phyloP scores from a whole-genome alignment of 2,329 filamentous ascomycete genomes.

The Lachnellula subtilissima region DNA sequence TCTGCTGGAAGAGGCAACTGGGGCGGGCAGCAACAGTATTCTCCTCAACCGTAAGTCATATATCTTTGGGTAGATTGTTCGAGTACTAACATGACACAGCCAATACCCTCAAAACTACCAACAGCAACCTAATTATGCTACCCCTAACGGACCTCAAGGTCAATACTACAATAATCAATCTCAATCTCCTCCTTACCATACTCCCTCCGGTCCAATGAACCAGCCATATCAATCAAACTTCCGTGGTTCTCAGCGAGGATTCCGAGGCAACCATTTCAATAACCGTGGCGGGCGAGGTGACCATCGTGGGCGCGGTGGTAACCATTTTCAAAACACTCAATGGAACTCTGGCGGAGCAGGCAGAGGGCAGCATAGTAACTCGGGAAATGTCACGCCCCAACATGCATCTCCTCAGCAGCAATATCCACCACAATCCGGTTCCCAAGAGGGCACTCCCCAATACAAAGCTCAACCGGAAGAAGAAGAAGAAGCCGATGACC shows the following conservation, averaged over 20 bases:
- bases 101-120: conserved; percentile 60
- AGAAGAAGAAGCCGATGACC: conserved; percentile 51
- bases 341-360: conserved; percentile 61
- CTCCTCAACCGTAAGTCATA: conserved; percentile 44
- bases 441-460: conserved; percentile 26
- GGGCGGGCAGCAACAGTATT: conserved; percentile 39
- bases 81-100: conserved; percentile 34
- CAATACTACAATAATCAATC: conserved; percentile 47
- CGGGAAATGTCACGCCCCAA: conserved; percentile 32
- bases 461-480: conserved; percentile 30
- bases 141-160: conserved; percentile 48
- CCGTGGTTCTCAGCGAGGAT: conserved; percentile 48
- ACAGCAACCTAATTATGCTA: conserved; percentile 49
- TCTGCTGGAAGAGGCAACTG: conserved; percentile 49
- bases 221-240: conserved; percentile 40
- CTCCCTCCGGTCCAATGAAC: conserved; percentile 51
- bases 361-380: conserved; percentile 39
- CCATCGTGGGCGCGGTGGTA: conserved; percentile 50
- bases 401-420: conserved; percentile 30
- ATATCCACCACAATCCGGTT: conserved; percentile 20
- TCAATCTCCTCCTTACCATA: conserved; percentile 47
- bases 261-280: conserved; percentile 55
- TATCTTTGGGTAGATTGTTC: not conserved
- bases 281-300: conserved; percentile 35
- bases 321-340: conserved; percentile 62